Base-by-base conservation (phyloP, 495 filamentous ascomycete species). In the Lepidopterella palustris region DNA sequence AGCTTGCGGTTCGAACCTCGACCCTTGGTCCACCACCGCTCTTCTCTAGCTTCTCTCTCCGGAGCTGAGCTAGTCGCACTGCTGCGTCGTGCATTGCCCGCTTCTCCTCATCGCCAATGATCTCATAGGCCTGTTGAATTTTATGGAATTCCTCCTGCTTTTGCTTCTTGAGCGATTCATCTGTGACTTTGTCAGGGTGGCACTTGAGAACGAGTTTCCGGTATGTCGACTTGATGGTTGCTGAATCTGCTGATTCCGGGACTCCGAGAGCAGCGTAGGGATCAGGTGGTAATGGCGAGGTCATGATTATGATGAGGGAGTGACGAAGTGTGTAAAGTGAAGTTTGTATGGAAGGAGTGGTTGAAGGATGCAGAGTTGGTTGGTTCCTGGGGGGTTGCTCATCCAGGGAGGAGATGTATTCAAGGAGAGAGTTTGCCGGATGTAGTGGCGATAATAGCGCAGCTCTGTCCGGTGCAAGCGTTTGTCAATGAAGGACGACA, bases 141-240 rank as follows among this genome's bases (percentile, higher is more conserved):
- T 85, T 86, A 73, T 97, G 90, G 71, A 97, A 98, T 74, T 95
- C 83, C 57, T 89, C 84, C 57, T 84, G 80, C 69, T 91, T 93
- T 62, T 81, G 74, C 53, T 75, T 76, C 58, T 85, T 85, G 55
- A 80, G 74, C 26, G 85, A 78, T 63, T 85, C 80, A 61, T 95
- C 87, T 66, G 89, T 83, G 51, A 97, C 82, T 77, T 97, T 97
- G 79, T 98, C 93, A 29, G 93, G 93, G 70, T 98, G 93, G 70
- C 85, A 92, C 75, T 90, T 90, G 57, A 97, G 82, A 54, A 90
- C 92, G 24, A 96, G 86, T 74, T 96, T 97, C 60, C 90, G 87
- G 77, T 97, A 87, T 18, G 90, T 86, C 48, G 80, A 77, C 60
- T 90, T 85, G 70, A 98, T 92, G 59, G 85, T 82, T 24, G 84